Evolutionary conservation across 1,139 yeast genomes (phyloP).

Genomic region (Kodamaea derodonti): DNA sequence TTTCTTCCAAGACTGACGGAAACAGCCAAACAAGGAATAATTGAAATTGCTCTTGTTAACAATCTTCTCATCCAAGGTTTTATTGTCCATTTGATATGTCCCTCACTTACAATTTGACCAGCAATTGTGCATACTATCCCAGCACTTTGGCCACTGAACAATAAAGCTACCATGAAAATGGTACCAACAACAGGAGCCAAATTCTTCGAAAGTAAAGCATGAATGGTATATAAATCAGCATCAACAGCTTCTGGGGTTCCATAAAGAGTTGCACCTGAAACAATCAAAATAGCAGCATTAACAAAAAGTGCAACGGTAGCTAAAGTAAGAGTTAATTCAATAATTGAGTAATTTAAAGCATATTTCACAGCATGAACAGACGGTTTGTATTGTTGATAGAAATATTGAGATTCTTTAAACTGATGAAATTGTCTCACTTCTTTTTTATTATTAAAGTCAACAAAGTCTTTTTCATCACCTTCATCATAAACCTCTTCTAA

Average conservation of each 20-base stretch:
- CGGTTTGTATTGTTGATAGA: conserved; percentile 50
- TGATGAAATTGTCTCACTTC: conserved; percentile 6
- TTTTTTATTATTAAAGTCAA: conserved; percentile 7
- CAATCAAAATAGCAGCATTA: conserved; percentile 68
- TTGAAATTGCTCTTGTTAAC: conserved; percentile 67
- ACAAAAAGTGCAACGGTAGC: conserved; percentile 73
- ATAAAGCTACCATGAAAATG: conserved; percentile 67
- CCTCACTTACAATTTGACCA: conserved; percentile 79
- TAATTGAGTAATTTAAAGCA: conserved; percentile 60
- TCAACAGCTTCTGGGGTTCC: conserved; percentile 60
- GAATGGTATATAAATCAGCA: conserved; percentile 74
- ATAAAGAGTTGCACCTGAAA: conserved; percentile 65
- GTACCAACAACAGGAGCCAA: conserved; percentile 70
- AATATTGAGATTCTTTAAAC: conserved; percentile 12
- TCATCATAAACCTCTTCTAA: conserved; percentile 17
- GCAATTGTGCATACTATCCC: conserved; percentile 81
- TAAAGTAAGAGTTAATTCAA: conserved; percentile 61
- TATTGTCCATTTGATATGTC: conserved; percentile 69
- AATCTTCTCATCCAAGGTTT: conserved; percentile 69
- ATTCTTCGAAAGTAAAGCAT: conserved; percentile 55
- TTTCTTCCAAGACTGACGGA: conserved; percentile 64
- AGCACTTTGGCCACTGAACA: conserved; percentile 77
- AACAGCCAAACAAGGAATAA: conserved; percentile 65
- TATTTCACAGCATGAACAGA: conserved; percentile 64
- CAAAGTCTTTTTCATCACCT: conserved; percentile 5